Base-by-base conservation (phyloP, 2,329 filamentous ascomycete species). In the Arthrobotrys iridis region DNA sequence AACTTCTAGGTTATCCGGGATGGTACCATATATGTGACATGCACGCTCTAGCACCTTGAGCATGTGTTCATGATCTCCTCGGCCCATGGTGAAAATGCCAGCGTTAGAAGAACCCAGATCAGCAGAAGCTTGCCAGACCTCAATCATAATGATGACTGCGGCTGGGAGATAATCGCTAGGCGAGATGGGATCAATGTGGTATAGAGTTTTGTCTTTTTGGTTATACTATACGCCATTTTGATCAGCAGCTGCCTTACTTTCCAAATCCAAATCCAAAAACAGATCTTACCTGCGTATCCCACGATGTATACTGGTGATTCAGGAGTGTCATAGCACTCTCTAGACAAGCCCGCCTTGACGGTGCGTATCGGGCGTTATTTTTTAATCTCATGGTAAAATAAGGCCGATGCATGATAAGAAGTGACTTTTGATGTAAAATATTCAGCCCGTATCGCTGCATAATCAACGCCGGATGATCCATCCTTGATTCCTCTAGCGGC, bases 341-440 rank as follows among this genome's bases (percentile, higher is more conserved):
- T 41, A 98, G 90, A 77, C 93, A 95, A 20, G 89, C 90, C 41
- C 90, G 89, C 28, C 94, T 88, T 1, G 93, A 97, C 80, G 95
- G 92, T 6, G 89, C 88, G 80, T 96, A 98, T 6, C 93, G 87
- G 7, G 91, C 85, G 79, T 94, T 95, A 72, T 91, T 88, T 52
- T 91, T 86, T 3, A 93, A 91, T 72, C 89, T 88, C n/a, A 64
- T 15, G 8, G 88, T 85, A 70, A 97, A 86, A 81, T 95, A 97
- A 77, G 93, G 93, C 58, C 93, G 88, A 82, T 99, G 95, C 40
- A 99, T 86, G 20, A 97, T 87, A 79, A 93, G 96, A 79, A 96
- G 87, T 15, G 93, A 91, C 83, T 96, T 97, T 77, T 96, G 89
- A 80, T 93, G 96, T 3, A 97, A 83, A 57, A 95, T 90, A 76